These are phyloP conservation scores for Linaria vulgaris DNA, from an alignment of 257 asterid genomes.

Conservation along the genomic window DNA sequence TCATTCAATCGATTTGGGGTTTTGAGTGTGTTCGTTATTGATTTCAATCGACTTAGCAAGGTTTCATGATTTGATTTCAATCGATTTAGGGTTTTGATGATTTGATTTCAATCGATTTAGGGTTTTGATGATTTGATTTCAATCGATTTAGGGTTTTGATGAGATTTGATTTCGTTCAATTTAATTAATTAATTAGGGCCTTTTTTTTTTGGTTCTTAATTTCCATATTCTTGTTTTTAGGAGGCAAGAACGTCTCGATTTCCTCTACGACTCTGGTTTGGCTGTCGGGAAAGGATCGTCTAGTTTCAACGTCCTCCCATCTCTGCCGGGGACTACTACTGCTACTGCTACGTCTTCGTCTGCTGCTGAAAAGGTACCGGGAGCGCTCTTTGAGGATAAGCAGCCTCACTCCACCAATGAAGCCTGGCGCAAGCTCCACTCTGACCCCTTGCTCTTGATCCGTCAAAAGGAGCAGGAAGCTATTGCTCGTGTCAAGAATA, in stretches of 20 bases:
- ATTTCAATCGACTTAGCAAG: too few species aligned
- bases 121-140: too few species aligned
- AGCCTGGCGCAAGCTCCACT: constrained; percentile 95
- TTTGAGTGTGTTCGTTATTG: too few species aligned
- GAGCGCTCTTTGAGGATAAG: constrained; percentile 91
- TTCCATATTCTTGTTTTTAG: constrained; percentile 36
- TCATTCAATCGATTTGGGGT: too few species aligned
- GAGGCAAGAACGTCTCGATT: constrained; percentile 90
- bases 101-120: too few species aligned
- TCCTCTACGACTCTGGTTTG: constrained; percentile 89
- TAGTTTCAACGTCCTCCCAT: constrained; percentile 77
- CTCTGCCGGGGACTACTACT: constrained; percentile 56
- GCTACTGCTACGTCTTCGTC: constrained; percentile 47
- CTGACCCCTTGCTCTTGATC: constrained; percentile 92
- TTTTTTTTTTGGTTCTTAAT: too few species aligned
- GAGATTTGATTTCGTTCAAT: too few species aligned
- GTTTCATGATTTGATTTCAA: too few species aligned
- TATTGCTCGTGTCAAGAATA: constrained; percentile 86
- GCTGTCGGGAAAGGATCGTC: constrained; percentile 85
- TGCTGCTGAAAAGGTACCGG: constrained; percentile 42
- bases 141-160: too few species aligned
- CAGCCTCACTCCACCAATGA: constrained; percentile 90
- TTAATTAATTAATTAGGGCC: too few species aligned
- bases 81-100: too few species aligned
- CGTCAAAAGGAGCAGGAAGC: constrained; percentile 96